Base-by-base conservation (phyloP, 306 rosid genomes). In the Dryas octopetala region DNA sequence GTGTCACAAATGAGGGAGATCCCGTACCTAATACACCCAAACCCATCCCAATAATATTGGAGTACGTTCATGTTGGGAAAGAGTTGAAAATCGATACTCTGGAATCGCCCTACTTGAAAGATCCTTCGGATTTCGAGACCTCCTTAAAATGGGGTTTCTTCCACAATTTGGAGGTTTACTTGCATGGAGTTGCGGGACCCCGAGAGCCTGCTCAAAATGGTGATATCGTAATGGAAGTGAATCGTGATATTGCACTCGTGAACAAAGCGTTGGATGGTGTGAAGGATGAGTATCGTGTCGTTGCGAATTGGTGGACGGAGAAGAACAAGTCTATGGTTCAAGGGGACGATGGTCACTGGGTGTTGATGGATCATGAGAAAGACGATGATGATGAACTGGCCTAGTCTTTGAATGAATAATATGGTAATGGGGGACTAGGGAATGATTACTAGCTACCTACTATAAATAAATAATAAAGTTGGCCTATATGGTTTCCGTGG, bases 301-400 rank as follows among this genome's bases (percentile, higher is more conserved):
- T 79, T 57, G 32, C 40, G 1, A 57, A 48, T 6, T 72, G 74
- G 72, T 78, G 77, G 77, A 52, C 49, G 1, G 72, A 53, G 59
- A 53, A 78, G 66, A 64, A 78, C 76, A 78, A 70, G 59, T 71
- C 72, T 14, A 71, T 71, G 73, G 43, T 53, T 23, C 81, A 78
- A 53, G n/a, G 52, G 0, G 66, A 23, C 4, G 51, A 78, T 9
- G 81, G 82, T 3, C 41, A 57, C 5, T 78, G 82, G 81, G 66
- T 61, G 67, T 51, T 71, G 66, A 17, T 17, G 59, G 82, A 79
- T 32, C 38, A 32, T 65, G 17, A 61, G 44, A 23, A 70, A 15
- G 28, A 0, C 4, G 73, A 68, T 15, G 59, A 32, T 32, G 38
- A 12, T 47, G 17, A 9, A 44, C 38, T 32, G 38, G 38, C 38